These are phyloP conservation scores for Volvox carteri DNA, from an alignment of 163 green algal species.

Conservation along the genomic window DNA sequence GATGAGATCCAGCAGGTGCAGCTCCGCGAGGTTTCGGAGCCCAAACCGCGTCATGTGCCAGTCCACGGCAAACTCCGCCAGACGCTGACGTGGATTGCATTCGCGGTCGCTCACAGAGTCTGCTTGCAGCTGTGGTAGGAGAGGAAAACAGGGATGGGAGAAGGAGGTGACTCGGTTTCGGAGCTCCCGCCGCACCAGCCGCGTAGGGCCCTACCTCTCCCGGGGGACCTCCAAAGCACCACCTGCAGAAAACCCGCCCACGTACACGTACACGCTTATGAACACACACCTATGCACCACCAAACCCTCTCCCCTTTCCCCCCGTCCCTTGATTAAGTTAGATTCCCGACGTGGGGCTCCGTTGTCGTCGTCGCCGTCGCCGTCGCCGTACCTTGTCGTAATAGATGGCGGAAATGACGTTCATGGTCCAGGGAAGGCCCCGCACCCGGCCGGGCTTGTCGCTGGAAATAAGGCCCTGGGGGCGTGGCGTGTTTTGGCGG, in stretches of 20 bases:
- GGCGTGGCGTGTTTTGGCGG: not conserved
- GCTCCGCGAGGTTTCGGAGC: constrained; percentile 71
- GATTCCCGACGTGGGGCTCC: too few species aligned
- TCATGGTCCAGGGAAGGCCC: constrained; percentile 57
- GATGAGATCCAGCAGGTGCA: constrained; percentile 74
- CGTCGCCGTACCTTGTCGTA: constrained; percentile 72
- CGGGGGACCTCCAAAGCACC: too few species aligned
- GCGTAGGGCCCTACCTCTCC: too few species aligned
- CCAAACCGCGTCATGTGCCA: constrained; percentile 75
- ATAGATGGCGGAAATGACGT: constrained; percentile 65
- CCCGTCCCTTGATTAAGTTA: too few species aligned
- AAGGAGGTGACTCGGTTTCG: too few species aligned
- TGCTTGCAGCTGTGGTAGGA: constrained; percentile 19
- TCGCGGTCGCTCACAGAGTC: constrained; percentile 66
- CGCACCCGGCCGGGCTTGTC: constrained; percentile 44
- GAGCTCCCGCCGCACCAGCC: too few species aligned
- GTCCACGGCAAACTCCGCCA: constrained; percentile 69
- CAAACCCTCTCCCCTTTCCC: too few species aligned
- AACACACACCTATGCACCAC: too few species aligned
- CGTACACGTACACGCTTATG: too few species aligned
- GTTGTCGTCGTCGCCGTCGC: too few species aligned
- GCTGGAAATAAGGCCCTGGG: constrained; percentile 54
- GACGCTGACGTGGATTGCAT: constrained; percentile 42
- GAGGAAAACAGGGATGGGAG: too few species aligned
- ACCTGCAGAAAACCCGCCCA: too few species aligned